Percentiles rank a stretch among this genome's conserved stretches.
These are phyloP conservation scores for Neospermospora avenae DNA, from an alignment of 2,329 filamentous ascomycete species.

Conservation along the genomic window DNA sequence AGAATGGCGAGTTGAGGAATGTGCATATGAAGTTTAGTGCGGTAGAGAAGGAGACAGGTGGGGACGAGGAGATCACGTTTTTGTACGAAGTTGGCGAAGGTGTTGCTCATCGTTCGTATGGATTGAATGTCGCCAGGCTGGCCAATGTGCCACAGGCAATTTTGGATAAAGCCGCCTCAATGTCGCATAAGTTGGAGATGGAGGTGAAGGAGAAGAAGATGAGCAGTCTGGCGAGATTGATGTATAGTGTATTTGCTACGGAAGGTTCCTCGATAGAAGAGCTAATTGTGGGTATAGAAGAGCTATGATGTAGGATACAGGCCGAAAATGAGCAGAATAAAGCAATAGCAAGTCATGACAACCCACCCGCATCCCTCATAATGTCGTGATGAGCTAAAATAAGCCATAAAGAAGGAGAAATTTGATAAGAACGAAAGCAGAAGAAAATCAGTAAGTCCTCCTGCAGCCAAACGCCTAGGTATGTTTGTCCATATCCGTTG, in stretches of 20 bases:
- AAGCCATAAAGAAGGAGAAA: neutral
- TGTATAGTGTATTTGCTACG: constrained; percentile 27
- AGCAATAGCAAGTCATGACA: constrained; percentile 17
- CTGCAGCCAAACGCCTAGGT: constrained; percentile 8
- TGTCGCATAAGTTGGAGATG: constrained; percentile 77
- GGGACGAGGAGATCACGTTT: constrained; percentile 82
- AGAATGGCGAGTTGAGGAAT: constrained; percentile 65
- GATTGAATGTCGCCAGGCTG: constrained; percentile 85
- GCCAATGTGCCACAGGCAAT: constrained; percentile 76
- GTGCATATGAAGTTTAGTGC: constrained; percentile 88
- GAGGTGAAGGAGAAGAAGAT: constrained; percentile 64
- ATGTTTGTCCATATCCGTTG: neutral
- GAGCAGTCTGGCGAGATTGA: constrained; percentile 28
- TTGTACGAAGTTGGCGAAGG: constrained; percentile 90
- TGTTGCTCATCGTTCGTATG: constrained; percentile 90
- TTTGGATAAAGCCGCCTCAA: constrained; percentile 73
- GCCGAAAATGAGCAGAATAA: constrained; percentile 9
- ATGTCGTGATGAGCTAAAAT: constrained; percentile 3
- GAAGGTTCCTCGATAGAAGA: constrained; percentile 26
- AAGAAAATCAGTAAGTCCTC: neutral
- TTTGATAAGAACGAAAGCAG: neutral
- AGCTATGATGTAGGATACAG: constrained; percentile 43
- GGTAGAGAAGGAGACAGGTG: constrained; percentile 35
- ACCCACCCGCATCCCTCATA: neutral
- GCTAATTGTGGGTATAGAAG: constrained; percentile 47